Percentiles rank a stretch among this genome's conserved stretches.
These are phyloP conservation scores for Solanum chmielewskii DNA, from an alignment of 257 asterid genomes.

Conservation along the genomic window DNA sequence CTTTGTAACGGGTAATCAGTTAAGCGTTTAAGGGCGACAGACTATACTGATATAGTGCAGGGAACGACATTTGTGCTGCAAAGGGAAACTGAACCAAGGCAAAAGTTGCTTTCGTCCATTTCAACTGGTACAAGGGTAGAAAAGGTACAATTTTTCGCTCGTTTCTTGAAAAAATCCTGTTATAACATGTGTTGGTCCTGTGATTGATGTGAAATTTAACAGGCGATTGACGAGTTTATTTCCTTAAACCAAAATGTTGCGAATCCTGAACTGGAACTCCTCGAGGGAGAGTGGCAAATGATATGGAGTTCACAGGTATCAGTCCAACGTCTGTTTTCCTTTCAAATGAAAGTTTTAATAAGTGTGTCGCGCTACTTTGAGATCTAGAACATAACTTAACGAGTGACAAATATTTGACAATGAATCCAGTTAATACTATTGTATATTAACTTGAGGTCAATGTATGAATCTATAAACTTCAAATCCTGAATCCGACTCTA, in stretches of 20 bases:
- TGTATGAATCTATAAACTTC: neutral
- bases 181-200: neutral
- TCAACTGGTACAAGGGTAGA: slow-evolving; percentile 43
- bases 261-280: slow-evolving; percentile 44
- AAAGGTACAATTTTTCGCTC: slow-evolving; percentile 27
- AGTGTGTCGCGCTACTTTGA: neutral
- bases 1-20: neutral
- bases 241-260: slow-evolving; percentile 16
- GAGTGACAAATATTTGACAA: neutral
- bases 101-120: slow-evolving; percentile 55
- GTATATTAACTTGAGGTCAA: neutral
- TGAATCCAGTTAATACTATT: neutral
- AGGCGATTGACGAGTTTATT: slow-evolving; percentile 65
- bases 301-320: slow-evolving; percentile 92
- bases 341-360: neutral
- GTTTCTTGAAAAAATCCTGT: neutral
- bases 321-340: neutral
- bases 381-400: neutral
- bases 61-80: slow-evolving; percentile 98
- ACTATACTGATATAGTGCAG: slow-evolving; percentile 62
- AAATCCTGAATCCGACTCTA: neutral
- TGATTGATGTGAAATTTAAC: slow-evolving; percentile 1
- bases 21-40: neutral
- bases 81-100: slow-evolving; percentile 72
- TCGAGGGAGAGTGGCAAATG: slow-evolving; percentile 88